Percentiles rank a stretch among this genome's conserved stretches.
phyloP scores from a whole-genome alignment of 2,329 filamentous ascomycete species.

The Apiospora marii region DNA sequence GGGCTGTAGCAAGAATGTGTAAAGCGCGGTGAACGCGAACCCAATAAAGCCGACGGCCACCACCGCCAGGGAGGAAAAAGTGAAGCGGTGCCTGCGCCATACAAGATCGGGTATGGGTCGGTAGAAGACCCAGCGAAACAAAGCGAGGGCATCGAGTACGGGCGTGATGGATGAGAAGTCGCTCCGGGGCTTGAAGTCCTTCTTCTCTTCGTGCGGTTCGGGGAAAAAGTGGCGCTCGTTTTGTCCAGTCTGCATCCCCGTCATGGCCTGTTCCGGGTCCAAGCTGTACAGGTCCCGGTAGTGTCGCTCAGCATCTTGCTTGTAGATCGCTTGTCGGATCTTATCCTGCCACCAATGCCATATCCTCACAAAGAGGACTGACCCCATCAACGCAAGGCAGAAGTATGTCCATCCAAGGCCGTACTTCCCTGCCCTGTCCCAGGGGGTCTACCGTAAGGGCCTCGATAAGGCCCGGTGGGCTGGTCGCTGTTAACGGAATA shows the following conservation, averaged over 20 bases:
- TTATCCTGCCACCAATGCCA: constrained; percentile 96
- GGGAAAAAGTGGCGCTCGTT: constrained; percentile 79
- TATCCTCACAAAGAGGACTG: constrained; percentile 74
- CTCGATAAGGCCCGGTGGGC: constrained; percentile 67
- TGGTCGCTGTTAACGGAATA: constrained; percentile 67
- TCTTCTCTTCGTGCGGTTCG: constrained; percentile 64
- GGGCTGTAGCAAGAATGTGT: constrained; percentile 86
- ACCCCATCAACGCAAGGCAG: constrained; percentile 72
- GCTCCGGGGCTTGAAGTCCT: constrained; percentile 69
- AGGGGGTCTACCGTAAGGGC: constrained; percentile 79
- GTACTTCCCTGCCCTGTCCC: constrained; percentile 84
- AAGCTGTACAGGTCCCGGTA: constrained; percentile 62
- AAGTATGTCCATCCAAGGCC: constrained; percentile 90
- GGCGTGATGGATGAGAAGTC: constrained; percentile 77
- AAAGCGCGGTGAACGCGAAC: constrained; percentile 77
- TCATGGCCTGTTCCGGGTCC: constrained; percentile 55
- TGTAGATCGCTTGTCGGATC: constrained; percentile 87
- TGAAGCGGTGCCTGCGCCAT: constrained; percentile 72
- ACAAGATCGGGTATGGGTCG: constrained; percentile 80
- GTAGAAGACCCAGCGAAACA: constrained; percentile 90
- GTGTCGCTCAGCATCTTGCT: constrained; percentile 77
- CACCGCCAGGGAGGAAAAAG: constrained; percentile 82
- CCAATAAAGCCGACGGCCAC: constrained; percentile 72
- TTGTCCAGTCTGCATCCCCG: constrained; percentile 57
- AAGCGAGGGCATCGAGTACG: constrained; percentile 81